Evolutionary conservation across 176 grass and related monocot species (phyloP).

Genomic region (Poa pratensis): DNA sequence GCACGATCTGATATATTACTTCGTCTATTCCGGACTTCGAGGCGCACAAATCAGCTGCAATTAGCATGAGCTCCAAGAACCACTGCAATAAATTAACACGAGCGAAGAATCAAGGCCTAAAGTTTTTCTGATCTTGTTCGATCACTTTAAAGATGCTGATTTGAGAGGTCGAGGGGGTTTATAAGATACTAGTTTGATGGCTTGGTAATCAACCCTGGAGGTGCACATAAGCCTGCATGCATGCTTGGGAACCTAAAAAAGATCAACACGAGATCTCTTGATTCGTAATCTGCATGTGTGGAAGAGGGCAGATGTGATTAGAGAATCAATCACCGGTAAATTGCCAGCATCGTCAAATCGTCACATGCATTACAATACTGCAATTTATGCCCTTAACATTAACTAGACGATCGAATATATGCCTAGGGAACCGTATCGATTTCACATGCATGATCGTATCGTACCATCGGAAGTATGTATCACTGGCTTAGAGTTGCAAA

Average conservation of each 20-base stretch:
- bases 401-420: background rate
- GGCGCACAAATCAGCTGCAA: constrained; percentile 8
- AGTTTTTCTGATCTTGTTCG: constrained; percentile 21
- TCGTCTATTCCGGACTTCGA: constrained; percentile 30
- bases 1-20: constrained; percentile 11
- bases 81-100: background rate
- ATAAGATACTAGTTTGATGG: background rate
- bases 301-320: background rate
- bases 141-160: constrained; percentile 33
- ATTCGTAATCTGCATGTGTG: constrained; percentile 8
- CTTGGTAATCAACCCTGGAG: constrained; percentile 5
- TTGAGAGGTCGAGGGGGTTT: constrained; percentile 26
- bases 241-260: background rate
- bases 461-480: background rate
- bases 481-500: background rate
- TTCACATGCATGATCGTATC: background rate
- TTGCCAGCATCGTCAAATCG: background rate
- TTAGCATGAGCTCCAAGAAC: background rate
- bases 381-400: background rate
- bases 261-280: background rate
- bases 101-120: background rate
- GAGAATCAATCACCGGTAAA: background rate
- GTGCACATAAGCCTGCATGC: constrained; percentile 12
- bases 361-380: background rate
- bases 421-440: background rate